These are phyloP conservation scores for Singerocomus inundabilis DNA, from an alignment of 1,284 basidiomycete species.

Conservation along the genomic window DNA sequence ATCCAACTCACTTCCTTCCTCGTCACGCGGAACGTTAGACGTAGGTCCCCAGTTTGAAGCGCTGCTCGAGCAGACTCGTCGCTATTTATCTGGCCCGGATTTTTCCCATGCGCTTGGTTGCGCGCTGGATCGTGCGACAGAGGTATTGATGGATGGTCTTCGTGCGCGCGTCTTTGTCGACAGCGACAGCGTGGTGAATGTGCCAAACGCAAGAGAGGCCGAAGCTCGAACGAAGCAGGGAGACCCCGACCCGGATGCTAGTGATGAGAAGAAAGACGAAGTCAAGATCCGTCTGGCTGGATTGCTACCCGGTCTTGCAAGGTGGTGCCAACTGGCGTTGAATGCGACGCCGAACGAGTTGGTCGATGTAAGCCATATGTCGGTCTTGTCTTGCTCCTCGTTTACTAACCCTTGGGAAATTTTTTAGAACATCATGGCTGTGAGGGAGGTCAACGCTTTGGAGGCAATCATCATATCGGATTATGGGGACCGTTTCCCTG, in stretches of 20 bases:
- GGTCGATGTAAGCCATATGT: conserved; percentile 63
- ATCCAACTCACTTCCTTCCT: conserved; percentile 20
- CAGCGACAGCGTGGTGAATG: conserved; percentile 22
- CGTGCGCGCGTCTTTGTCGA: conserved; percentile 53
- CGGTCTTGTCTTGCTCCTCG: not conserved
- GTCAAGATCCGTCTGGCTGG: conserved; percentile 66
- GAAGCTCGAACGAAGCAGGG: conserved; percentile 25
- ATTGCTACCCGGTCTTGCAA: conserved; percentile 73
- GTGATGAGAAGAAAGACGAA: conserved; percentile 35
- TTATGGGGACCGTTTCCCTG: conserved; percentile 36
- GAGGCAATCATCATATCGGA: conserved; percentile 49
- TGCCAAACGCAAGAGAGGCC: conserved; percentile 15
- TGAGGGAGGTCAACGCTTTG: conserved; percentile 46
- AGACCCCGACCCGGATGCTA: not conserved
- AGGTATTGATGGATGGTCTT: conserved; percentile 51
- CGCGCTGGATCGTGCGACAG: conserved; percentile 68
- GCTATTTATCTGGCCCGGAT: conserved; percentile 63
- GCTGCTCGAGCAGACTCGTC: conserved; percentile 70
- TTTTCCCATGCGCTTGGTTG: conserved; percentile 67
- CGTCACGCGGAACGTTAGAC: conserved; percentile 27
- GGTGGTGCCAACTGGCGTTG: conserved; percentile 73
- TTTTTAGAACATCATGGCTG: conserved; percentile 38
- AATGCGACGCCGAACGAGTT: conserved; percentile 78
- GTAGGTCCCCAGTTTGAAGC: conserved; percentile 54
- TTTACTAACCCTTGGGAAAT: not conserved